Evolutionary conservation across 2,329 filamentous ascomycete genomes (phyloP).

Genomic region (Cercospora sp.): DNA sequence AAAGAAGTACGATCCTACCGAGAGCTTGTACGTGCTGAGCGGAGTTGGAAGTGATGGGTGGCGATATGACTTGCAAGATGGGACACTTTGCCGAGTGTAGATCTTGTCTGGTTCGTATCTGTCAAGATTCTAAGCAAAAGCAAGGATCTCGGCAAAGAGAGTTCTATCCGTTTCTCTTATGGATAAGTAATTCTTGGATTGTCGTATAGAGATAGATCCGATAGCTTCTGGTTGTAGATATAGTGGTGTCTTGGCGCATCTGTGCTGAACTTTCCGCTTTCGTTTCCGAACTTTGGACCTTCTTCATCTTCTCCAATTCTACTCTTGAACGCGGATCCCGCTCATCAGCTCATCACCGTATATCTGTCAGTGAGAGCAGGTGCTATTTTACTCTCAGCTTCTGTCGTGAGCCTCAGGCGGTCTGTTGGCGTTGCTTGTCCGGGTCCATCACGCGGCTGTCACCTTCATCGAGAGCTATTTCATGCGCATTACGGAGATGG

Average conservation of each 20-base stretch:
- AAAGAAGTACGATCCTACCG: constrained; percentile 44
- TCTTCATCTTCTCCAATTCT: neutral
- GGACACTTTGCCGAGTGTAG: constrained; percentile 24
- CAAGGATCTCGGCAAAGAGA: neutral
- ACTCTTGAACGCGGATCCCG: neutral
- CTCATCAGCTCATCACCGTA: neutral
- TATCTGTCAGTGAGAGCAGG: neutral
- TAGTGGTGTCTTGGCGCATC: neutral
- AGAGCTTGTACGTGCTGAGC: constrained; percentile 30
- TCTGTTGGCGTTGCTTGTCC: neutral
- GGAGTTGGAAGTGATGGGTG: constrained; percentile 31
- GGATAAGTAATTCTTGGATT: neutral
- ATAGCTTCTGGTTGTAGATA: neutral
- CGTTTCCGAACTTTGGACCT: neutral
- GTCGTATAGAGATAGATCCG: neutral
- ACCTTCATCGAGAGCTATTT: neutral
- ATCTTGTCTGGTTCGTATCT: neutral
- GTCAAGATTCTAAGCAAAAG: neutral
- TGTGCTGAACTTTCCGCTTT: neutral
- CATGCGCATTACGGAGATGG: neutral
- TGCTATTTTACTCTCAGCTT: neutral
- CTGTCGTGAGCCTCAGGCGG: neutral
- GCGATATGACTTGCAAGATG: constrained; percentile 32
- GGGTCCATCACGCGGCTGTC: neutral
- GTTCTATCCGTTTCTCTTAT: neutral